phyloP scores from a whole-genome alignment of 1,139 yeast species.

The Suhomyces coccinellae region DNA sequence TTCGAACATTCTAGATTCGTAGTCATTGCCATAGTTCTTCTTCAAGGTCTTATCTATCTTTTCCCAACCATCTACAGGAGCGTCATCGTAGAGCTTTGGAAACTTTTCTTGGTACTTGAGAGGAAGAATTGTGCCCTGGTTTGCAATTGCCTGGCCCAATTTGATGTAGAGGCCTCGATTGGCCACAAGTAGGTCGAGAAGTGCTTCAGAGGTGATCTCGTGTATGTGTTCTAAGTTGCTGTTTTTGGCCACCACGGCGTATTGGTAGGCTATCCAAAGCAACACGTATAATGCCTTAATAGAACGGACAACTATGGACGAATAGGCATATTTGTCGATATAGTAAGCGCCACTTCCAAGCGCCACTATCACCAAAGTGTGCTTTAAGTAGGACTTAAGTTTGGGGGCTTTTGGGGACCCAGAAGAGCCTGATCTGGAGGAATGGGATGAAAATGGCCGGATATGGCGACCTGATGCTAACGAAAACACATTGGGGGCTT shows the following conservation, averaged over 20 bases:
- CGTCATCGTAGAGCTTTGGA: conserved; percentile 62
- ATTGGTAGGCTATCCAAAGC: conserved; percentile 57
- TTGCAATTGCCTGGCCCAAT: conserved; percentile 73
- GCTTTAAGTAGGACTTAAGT: background rate
- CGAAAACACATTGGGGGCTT: background rate
- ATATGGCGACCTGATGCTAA: background rate
- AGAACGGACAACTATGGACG: conserved; percentile 55
- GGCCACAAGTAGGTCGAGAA: conserved; percentile 50
- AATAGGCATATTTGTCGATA: conserved; percentile 44
- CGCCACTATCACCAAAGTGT: background rate
- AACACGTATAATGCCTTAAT: conserved; percentile 50
- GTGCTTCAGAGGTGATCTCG: conserved; percentile 55
- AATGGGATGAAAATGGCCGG: too few species aligned
- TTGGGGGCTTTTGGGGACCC: background rate
- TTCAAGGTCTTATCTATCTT: conserved; percentile 48
- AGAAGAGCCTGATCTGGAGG: too few species aligned
- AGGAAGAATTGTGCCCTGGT: conserved; percentile 70
- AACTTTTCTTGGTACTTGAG: conserved; percentile 57
- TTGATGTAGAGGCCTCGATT: conserved; percentile 78
- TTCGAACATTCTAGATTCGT: conserved; percentile 46
- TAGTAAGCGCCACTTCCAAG: conserved; percentile 22
- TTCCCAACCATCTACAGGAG: conserved; percentile 67
- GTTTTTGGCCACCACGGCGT: conserved; percentile 48
- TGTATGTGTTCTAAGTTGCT: conserved; percentile 54
- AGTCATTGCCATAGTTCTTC: conserved; percentile 46